Evolutionary conservation across 768 basidiomycete genomes (phyloP), one percentile per base, ranked within the genome.

Genomic region (Chiua virens): DNA sequence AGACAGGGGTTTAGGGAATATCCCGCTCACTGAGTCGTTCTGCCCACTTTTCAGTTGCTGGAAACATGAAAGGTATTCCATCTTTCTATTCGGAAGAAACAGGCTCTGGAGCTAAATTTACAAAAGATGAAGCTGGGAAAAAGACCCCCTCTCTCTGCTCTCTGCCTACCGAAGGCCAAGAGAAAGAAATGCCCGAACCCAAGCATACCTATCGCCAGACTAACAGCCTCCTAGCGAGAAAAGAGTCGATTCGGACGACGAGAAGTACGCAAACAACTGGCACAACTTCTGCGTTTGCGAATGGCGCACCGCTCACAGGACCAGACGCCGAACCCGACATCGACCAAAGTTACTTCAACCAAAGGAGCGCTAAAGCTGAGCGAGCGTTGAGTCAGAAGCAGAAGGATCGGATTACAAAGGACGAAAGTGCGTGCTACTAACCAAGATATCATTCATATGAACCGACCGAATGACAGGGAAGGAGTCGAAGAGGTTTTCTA

Each of bases 401-500:
- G 50, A 79, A 71, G 61, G 61, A 72, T 1, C 80, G 71, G 55
- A 79, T 86, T 23, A 57, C 54, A 20, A 86, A 78, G 59, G 66
- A 63, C 25, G 82, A 83, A 68, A 66, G 86, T 85, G 35, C 41
- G 78, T 47, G 42, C 15, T 46, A 27, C 15, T 34, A 17, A 4
- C n/a, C n/a, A 21, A 32, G 30, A 15, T n/a, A 20, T 30, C 17
- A 3, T 23, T 18, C 7, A 17, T n/a, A 44, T 18, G n/a, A 3
- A 8, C 43, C 51, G 27, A 58, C 23, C 18, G 5, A 21, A 30
- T 3, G 27, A 3, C 55, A 88, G 86, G 68, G 45, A 81, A 78
- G 57, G 81, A 87, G 42, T 77, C 78, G 8, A 82, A 79, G 58
- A 75, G 72, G 35, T 70, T 91, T 32, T 79, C 83, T 8, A 90